Evolutionary conservation across 2,329 filamentous ascomycete species (phyloP), one percentile per base, ranked within the genome.

Genomic region (Paramyrothecium roridum): DNA sequence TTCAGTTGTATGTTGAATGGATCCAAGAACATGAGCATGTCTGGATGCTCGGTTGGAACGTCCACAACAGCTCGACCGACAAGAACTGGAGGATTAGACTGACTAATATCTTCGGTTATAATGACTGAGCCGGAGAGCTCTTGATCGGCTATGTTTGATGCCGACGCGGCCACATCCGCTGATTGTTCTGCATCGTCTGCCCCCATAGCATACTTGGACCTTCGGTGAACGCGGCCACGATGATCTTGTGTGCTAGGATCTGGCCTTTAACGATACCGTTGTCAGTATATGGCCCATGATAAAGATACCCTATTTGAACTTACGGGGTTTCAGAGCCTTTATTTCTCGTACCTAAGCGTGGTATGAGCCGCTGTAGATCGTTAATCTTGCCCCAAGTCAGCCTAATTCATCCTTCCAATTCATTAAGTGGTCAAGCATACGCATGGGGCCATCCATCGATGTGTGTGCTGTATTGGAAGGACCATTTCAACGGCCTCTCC

Each of bases 131-230:
- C 16, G 37, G 37, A 43, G 13, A 43, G 37, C 16, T 19, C 37
- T 16, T 43, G 37, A 4, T 13, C n/a, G 4, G 37, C 37, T 19
- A 19, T 6, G 10, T 43, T 19, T 43, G 37, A 19, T 6, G 37
- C 7, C 12, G 37, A 16, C 37, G 37, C 13, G n/a, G 16, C 13
- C 13, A 19, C 16, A 13, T 43, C 37, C 0, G 60, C 60, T 3
- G 48, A 13, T 2, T 60, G 56, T 2, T 64, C 60, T 8, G 61
- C 56, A 8, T 60, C 60, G 0, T 57, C 55, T 3, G 60, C 57
- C 0, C 59, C 60, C 21, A 52, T 61, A 0, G 55, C 61, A 43
- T 63, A 50, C 22, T 61, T 64, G 1, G 62, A 64, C 7, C 62
- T 57, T 1, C 62, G 59, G 12, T 64, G 61, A 0, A 64, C 20